phyloP scores from a whole-genome alignment of 805 yeast species.

The Pichia phayaonensis region DNA sequence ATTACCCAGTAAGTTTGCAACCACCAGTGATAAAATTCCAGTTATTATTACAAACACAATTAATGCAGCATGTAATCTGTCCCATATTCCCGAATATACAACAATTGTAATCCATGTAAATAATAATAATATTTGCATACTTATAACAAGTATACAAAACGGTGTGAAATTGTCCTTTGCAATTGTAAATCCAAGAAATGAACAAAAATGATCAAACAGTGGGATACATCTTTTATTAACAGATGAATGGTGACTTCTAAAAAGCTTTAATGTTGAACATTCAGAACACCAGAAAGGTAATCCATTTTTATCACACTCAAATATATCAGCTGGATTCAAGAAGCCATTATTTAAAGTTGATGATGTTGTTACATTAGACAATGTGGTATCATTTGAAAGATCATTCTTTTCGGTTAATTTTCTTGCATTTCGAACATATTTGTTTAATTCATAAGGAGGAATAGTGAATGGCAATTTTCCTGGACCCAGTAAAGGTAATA shows the following conservation, averaged over 20 bases:
- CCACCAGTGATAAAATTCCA: conserved; percentile 39
- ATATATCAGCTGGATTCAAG: conserved; percentile 46
- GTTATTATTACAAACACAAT: conserved; percentile 34
- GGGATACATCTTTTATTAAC: conserved; percentile 52
- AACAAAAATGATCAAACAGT: conserved; percentile 77
- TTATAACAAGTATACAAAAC: conserved; percentile 46
- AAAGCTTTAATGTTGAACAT: conserved; percentile 59
- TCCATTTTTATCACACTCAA: conserved; percentile 66
- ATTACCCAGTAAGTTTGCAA: conserved; percentile 33
- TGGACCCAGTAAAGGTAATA: conserved; percentile 46
- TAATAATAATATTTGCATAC: conserved; percentile 31
- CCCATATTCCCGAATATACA: conserved; percentile 17
- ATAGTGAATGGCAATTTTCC: conserved; percentile 37
- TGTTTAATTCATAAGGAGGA: conserved; percentile 30
- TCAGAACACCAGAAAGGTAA: conserved; percentile 67
- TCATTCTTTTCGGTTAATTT: conserved; percentile 6
- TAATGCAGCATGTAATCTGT: conserved; percentile 17
- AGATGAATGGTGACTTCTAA: conserved; percentile 65
- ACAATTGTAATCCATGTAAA: conserved; percentile 32
- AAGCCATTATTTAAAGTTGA: conserved; percentile 9
- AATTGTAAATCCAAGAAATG: conserved; percentile 66
- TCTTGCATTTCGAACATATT: conserved; percentile 19
- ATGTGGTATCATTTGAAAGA: neutral
- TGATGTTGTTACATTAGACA: neutral
- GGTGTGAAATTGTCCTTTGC: conserved; percentile 59